Percentiles rank a stretch among this genome's conserved stretches.
Conservation (phyloP, 1,284 basidiomycete species). For the Wallemia hederae region DNA sequence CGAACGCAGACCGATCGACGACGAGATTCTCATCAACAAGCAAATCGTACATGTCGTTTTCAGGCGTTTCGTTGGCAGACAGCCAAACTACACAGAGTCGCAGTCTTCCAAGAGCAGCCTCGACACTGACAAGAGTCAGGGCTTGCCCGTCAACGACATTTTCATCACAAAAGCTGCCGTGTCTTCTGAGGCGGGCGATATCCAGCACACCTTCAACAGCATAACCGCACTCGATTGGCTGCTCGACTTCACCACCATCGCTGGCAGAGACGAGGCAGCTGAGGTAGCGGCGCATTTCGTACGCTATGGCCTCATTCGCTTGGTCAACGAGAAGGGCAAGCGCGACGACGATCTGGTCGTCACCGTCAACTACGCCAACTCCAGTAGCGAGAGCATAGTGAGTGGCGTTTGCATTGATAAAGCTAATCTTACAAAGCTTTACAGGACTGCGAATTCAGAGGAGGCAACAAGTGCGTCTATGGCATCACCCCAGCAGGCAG, state of each 20-base stretch:
- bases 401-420: not conserved
- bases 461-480: not conserved
- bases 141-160: not conserved
- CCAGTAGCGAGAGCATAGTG: not conserved
- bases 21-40: conserved; percentile 88
- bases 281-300: conserved; percentile 96
- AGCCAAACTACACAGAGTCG: conserved; percentile 33
- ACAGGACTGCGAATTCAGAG: not conserved
- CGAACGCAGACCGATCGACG: conserved; percentile 67
- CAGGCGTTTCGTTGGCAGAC: conserved; percentile 65
- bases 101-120: conserved; percentile 2
- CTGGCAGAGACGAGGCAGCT: conserved; percentile 81
- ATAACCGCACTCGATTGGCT: conserved; percentile 81
- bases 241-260: conserved; percentile 84
- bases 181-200: conserved; percentile 9
- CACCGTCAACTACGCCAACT: not conserved
- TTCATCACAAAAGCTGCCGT: not conserved
- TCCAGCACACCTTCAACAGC: conserved; percentile 62
- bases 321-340: conserved; percentile 28
- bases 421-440: not conserved
- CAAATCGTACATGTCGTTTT: conserved; percentile 83
- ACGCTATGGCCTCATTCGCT: conserved; percentile 59
- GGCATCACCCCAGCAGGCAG: not conserved
- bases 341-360: conserved; percentile 5
- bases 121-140: not conserved